Evolutionary conservation across 1,284 basidiomycete genomes (phyloP).

Genomic region (Pseudozyma sp.): DNA sequence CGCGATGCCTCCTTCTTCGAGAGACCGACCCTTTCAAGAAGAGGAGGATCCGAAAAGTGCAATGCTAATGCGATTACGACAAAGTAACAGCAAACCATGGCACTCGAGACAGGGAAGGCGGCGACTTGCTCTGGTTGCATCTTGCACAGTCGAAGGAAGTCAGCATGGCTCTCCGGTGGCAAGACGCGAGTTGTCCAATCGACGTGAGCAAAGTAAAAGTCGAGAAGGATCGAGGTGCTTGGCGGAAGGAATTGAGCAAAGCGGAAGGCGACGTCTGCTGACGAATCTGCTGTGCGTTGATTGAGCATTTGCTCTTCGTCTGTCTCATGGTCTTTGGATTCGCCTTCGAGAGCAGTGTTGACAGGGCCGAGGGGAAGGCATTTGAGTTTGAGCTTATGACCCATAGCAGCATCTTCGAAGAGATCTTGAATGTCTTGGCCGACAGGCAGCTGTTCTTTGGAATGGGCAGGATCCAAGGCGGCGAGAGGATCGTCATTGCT

Average conservation of each 20-base stretch:
- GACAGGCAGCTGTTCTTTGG: slow-evolving; percentile 20
- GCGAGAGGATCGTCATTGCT: slow-evolving; percentile 16
- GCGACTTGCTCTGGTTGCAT: slow-evolving; percentile 51
- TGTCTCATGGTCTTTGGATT: slow-evolving; percentile 26
- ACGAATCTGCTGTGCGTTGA: slow-evolving; percentile 45
- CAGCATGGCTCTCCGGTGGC: slow-evolving; percentile 22
- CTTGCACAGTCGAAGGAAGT: slow-evolving; percentile 35
- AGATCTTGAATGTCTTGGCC: slow-evolving; percentile 46
- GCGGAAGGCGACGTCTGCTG: slow-evolving; percentile 47
- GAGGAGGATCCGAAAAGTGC: slow-evolving; percentile 50
- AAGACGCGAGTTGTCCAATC: slow-evolving; percentile 61
- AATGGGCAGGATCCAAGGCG: slow-evolving; percentile 5
- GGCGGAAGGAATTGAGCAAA: slow-evolving; percentile 42
- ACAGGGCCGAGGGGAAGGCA: slow-evolving; percentile 30
- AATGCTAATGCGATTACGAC: slow-evolving; percentile 62
- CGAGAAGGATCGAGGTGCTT: slow-evolving; percentile 37
- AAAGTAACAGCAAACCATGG: slow-evolving; percentile 59
- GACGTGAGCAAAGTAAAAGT: slow-evolving; percentile 62
- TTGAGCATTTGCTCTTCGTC: slow-evolving; percentile 48
- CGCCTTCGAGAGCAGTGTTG: slow-evolving; percentile 7
- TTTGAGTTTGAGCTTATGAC: slow-evolving; percentile 43
- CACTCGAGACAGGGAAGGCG: slow-evolving; percentile 49
- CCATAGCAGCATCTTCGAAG: slow-evolving; percentile 50
- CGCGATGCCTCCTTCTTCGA: slow-evolving; percentile 40
- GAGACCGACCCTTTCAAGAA: slow-evolving; percentile 44